Evolutionary conservation across 345 rosid genomes (phyloP).

Genomic region (Citrus maxima): DNA sequence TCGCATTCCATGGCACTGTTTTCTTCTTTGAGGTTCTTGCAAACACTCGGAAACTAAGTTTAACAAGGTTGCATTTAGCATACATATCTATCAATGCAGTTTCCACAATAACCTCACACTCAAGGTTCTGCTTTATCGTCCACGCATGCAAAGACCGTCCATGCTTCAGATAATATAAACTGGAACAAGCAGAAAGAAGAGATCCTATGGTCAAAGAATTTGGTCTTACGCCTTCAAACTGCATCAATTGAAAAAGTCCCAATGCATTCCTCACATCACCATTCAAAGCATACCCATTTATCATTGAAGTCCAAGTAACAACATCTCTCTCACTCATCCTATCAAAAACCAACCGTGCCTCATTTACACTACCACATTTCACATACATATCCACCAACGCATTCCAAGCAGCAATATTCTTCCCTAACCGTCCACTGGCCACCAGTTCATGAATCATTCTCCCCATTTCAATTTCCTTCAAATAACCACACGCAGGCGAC

Average conservation of each 20-base stretch:
- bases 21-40: conserved; percentile 42
- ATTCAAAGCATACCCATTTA: conserved; percentile 45
- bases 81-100: conserved; percentile 88
- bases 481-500: conserved; percentile 57
- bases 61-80: conserved; percentile 60
- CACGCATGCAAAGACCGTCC: conserved; percentile 77
- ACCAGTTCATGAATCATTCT: conserved; percentile 48
- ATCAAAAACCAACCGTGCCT: conserved; percentile 58
- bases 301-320: conserved; percentile 66
- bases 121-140: conserved; percentile 55
- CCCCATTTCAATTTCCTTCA: conserved; percentile 53
- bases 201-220: conserved; percentile 62
- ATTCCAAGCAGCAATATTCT: conserved; percentile 43
- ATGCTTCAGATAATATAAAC: conserved; percentile 37
- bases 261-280: conserved; percentile 46
- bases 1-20: conserved; percentile 72
- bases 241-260: conserved; percentile 48
- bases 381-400: conserved; percentile 65
- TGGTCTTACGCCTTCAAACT: conserved; percentile 45
- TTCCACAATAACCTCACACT: conserved; percentile 44
- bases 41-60: conserved; percentile 56
- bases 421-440: conserved; percentile 42
- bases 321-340: conserved; percentile 54
- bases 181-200: conserved; percentile 65
- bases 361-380: conserved; percentile 53